phyloP scores from a whole-genome alignment of 2,329 filamentous ascomycete species.

The Nemania diffusa region DNA sequence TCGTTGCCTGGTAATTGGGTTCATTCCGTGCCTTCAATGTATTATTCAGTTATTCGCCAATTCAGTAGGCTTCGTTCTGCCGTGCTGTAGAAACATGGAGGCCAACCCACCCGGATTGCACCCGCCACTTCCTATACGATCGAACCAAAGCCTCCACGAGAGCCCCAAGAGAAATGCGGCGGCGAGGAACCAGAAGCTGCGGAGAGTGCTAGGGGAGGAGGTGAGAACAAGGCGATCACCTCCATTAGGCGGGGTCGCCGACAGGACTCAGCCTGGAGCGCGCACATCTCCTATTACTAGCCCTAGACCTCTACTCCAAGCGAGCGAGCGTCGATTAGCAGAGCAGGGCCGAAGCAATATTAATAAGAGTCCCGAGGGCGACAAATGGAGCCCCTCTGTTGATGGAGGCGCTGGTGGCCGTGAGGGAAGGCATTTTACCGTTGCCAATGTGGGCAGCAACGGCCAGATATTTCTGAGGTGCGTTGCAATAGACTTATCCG shows the following conservation, averaged over 20 bases:
- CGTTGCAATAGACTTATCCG: constrained; percentile 42
- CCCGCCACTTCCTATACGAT: constrained; percentile 41
- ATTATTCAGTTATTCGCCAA: constrained; percentile 39
- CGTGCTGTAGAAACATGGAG: constrained; percentile 49
- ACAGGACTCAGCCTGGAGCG: constrained; percentile 39
- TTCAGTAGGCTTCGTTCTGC: constrained; percentile 47
- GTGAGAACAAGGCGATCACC: constrained; percentile 42
- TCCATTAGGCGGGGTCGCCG: constrained; percentile 30
- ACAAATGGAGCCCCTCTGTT: constrained; percentile 66
- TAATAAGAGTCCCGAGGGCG: constrained; percentile 65
- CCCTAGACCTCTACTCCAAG: constrained; percentile 46
- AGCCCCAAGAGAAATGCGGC: constrained; percentile 39
- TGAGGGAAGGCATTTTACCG: constrained; percentile 78
- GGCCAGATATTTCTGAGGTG: constrained; percentile 86
- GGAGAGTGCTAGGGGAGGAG: constrained; percentile 37
- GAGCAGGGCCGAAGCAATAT: constrained; percentile 49
- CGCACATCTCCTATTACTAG: constrained; percentile 39
- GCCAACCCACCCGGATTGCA: constrained; percentile 42
- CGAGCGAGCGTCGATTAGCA: constrained; percentile 41
- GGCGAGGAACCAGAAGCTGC: constrained; percentile 39
- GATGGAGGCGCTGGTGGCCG: constrained; percentile 71
- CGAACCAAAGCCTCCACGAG: constrained; percentile 42
- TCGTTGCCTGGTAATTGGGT: constrained; percentile 18
- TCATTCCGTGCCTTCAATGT: constrained; percentile 45
- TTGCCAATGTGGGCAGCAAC: constrained; percentile 85